Evolutionary conservation across 768 basidiomycete genomes (phyloP).

Genomic region (Leccinum ochraceum): DNA sequence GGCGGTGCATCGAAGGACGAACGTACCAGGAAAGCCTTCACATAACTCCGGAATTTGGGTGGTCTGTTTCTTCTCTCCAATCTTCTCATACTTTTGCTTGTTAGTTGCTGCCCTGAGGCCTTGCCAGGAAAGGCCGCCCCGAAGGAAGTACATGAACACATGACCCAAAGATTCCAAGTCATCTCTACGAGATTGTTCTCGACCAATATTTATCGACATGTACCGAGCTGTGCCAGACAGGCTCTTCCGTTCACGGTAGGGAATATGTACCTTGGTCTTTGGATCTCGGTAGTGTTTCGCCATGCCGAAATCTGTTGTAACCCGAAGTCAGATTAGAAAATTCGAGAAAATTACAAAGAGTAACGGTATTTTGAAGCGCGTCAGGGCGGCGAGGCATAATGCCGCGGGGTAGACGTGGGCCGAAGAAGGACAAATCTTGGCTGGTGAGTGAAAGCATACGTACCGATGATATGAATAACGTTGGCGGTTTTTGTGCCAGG

Average conservation of each 20-base stretch:
- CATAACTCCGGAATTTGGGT: constrained; percentile 91
- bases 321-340: constrained; percentile 9
- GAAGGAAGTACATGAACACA: constrained; percentile 99
- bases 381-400: constrained; percentile 1
- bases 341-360: neutral
- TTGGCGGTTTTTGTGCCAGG: constrained; percentile 90
- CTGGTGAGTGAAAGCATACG: constrained; percentile 29
- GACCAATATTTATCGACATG: constrained; percentile 99
- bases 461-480: constrained; percentile 83
- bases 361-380: constrained; percentile 3
- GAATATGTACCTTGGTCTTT: constrained; percentile 96
- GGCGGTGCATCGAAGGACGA: constrained; percentile 2
- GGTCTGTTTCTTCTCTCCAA: constrained; percentile 98
- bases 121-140: constrained; percentile 97
- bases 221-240: constrained; percentile 96
- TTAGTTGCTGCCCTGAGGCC: constrained; percentile 97
- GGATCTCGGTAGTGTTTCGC: constrained; percentile 99
- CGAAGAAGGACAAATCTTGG: constrained; percentile 10
- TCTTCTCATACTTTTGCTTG: constrained; percentile 99
- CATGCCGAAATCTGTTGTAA: constrained; percentile 90
- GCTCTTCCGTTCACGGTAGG: constrained; percentile 98
- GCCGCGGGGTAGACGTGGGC: constrained; percentile 3
- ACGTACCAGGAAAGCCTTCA: constrained; percentile 90
- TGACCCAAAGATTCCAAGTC: constrained; percentile 97
- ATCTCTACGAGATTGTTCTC: constrained; percentile 92